Evolutionary conservation across 192 early-diverging fungal species (phyloP), one percentile per base, ranked within the genome.

Genomic region (Coemansia pectinata): DNA sequence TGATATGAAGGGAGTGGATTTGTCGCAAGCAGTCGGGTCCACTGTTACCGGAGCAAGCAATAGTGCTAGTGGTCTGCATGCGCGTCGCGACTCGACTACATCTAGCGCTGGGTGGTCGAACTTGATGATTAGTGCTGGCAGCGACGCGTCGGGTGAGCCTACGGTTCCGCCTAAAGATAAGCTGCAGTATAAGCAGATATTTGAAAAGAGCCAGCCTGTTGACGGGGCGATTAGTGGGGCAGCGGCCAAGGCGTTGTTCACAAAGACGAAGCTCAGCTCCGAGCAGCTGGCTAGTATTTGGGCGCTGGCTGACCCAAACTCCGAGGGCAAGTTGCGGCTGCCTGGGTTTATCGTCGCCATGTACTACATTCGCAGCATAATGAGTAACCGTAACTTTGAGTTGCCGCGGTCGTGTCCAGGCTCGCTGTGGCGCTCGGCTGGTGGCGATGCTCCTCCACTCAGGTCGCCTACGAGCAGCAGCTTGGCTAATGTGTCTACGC

Each of bases 311-410:
- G 95, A 98, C 72, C 87, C 89, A 12, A 86, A 88, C 39, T 65
- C 79, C 1, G 78, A 88, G 21, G 92, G 92, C 48, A 87, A 88
- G 59, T 74, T 98, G 36, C 87, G 89, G 62, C 81, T 93, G 59
- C 81, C 88, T 9, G 94, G 96, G 73, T 98, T 98, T 76, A 87
- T 91, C 45, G 88, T 94, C 58, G 94, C 94, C 41, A 97, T 98
- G 95, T 87, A 89, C 70, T 91, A 93, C 66, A 90, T 98, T 62
- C 87, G 91, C 17, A 86, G 89, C 62, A 78, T 91, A 19, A 94
- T 94, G 88, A 88, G 91, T 60, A 91, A 91, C 34, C 85, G 85
- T 19, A 79, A 88, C 38, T 72, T 81, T 44, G 80, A 84, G 29
- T 81, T 96, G n/a, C 96, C 96, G 14, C 52, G 83, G 5, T 63